Conservation (phyloP, 1,284 basidiomycete genomes). For the Spongispora temasekensis region DNA sequence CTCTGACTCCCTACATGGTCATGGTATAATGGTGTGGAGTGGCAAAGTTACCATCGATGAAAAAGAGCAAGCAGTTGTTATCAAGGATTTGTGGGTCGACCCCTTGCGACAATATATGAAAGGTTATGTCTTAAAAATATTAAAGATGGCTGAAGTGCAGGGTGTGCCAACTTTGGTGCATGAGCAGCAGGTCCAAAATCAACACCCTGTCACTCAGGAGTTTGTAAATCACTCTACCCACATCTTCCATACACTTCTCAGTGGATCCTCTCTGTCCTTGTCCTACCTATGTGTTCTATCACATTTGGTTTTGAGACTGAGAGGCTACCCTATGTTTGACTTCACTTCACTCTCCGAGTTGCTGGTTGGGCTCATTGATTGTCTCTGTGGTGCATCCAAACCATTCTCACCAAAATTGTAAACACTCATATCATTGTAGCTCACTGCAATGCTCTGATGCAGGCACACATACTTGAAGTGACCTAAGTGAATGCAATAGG, state of each 20-base stretch:
- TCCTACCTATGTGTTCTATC: neutral
- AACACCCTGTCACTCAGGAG: neutral
- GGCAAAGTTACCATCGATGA: neutral
- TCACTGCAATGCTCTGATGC: slow-evolving; percentile 1
- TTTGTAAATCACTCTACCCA: neutral
- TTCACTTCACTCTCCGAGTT: neutral
- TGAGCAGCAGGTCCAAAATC: neutral
- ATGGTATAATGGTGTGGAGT: neutral
- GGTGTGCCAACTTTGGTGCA: neutral
- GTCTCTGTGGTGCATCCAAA: neutral
- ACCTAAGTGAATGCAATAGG: no score
- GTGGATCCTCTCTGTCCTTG: neutral
- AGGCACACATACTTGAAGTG: neutral
- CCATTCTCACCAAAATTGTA: neutral
- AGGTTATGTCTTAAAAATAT: neutral
- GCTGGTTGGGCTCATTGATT: neutral
- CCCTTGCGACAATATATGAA: neutral
- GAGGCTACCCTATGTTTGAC: neutral
- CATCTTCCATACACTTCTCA: neutral
- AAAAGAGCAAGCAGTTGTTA: neutral
- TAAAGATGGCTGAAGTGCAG: neutral
- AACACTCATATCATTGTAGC: neutral
- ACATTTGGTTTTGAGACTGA: neutral
- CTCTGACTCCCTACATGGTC: neutral
- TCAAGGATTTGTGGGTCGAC: neutral